Evolutionary conservation across 306 rosid genomes (phyloP).

Genomic region (Pyrus bretschneideri): DNA sequence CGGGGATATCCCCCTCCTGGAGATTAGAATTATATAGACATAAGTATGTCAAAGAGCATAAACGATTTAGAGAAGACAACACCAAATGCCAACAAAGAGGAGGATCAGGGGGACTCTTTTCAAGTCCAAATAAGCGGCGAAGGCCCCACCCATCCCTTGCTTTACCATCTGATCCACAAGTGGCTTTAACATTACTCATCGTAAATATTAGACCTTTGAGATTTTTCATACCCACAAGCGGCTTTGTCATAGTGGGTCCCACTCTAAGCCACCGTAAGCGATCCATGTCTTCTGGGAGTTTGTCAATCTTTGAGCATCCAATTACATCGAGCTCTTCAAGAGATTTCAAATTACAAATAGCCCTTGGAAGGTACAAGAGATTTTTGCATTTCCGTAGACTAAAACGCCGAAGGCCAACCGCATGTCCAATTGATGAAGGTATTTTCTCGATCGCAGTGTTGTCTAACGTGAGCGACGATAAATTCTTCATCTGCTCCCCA

Average conservation of each 20-base stretch:
- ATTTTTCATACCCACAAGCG: neutral
- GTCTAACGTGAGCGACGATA: fast-evolving
- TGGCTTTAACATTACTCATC: too few species aligned
- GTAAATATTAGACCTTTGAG: neutral
- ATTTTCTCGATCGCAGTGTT: too few species aligned
- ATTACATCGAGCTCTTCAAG: neutral
- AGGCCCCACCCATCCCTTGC: too few species aligned
- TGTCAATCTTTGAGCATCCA: neutral
- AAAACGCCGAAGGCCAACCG: neutral
- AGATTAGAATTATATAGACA: fast-evolving
- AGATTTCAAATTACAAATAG: neutral
- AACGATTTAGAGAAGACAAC: too few species aligned
- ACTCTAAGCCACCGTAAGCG: neutral
- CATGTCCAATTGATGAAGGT: slow-evolving; percentile 3
- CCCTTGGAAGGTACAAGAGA: neutral
- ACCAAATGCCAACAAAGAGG: neutral
- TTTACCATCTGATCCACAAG: neutral
- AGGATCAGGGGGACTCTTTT: neutral
- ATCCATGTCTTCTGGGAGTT: neutral
- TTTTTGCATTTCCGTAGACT: neutral
- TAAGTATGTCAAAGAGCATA: fast-evolving
- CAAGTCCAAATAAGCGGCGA: too few species aligned
- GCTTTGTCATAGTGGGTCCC: too few species aligned
- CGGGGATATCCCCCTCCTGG: too few species aligned
- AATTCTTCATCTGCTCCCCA: too few species aligned